Conservation (phyloP, 177 flowering plant genomes). For the Telopea speciosissima region DNA sequence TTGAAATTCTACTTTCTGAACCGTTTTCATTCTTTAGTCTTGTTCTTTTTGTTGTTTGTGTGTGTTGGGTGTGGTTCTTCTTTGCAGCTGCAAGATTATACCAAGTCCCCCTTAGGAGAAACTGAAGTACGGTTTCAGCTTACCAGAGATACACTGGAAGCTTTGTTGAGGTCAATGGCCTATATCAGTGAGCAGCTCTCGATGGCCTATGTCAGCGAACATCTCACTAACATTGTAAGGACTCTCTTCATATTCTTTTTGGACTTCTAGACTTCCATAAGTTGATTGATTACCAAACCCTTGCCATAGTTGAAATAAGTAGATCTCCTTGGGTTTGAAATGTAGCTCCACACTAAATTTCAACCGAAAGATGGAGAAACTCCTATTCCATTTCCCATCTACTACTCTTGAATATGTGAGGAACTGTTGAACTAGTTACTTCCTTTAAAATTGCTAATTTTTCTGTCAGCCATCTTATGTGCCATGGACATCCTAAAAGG, state of each 20-base stretch:
- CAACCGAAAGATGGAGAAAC: not conserved
- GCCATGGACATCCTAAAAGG: not conserved
- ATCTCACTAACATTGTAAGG: constrained; percentile 23
- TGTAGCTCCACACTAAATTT: not conserved
- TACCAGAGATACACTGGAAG: constrained; percentile 35
- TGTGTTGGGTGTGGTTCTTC: not conserved
- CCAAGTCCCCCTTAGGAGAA: constrained; percentile 32
- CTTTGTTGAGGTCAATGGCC: constrained; percentile 45
- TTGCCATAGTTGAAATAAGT: not conserved
- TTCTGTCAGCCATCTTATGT: not conserved
- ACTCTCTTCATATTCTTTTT: not conserved
- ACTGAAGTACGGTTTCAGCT: constrained; percentile 46
- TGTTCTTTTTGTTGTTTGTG: too few species aligned
- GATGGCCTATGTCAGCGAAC: constrained; percentile 44
- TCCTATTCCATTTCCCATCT: not conserved
- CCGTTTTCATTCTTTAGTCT: not conserved
- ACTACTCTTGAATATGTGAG: not conserved
- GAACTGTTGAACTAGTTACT: not conserved
- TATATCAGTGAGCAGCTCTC: constrained; percentile 48
- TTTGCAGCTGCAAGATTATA: constrained; percentile 40
- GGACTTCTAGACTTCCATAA: not conserved
- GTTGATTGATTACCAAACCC: not conserved
- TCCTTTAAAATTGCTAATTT: not conserved
- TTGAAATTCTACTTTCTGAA: not conserved
- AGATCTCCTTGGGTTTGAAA: not conserved